Evolutionary conservation across 2,329 filamentous ascomycete species (phyloP).

Genomic region (Trichophyton benhamiae): DNA sequence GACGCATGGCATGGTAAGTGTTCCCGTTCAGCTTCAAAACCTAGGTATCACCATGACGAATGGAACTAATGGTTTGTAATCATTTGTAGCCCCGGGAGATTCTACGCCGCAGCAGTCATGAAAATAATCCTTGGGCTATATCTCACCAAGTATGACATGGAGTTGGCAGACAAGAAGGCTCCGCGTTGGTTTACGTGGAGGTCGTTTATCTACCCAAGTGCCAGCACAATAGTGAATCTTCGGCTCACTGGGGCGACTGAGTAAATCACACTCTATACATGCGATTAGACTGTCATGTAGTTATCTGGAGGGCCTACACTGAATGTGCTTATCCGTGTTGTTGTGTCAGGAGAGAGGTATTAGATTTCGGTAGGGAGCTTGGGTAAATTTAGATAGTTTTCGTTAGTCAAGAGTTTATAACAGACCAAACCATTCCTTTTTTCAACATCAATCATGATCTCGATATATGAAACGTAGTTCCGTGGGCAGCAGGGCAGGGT

Average conservation of each 20-base stretch:
- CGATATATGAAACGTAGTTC: no score
- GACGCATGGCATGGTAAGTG: not conserved
- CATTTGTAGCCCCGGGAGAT: not conserved
- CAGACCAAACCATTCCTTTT: no score
- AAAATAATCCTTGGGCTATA: not conserved
- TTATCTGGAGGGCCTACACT: no score
- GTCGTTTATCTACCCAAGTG: not conserved
- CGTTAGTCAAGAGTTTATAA: no score
- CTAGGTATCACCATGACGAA: not conserved
- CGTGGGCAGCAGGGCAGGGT: no score
- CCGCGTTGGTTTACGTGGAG: not conserved
- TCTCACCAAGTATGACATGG: not conserved
- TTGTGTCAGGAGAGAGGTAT: no score
- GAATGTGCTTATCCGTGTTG: no score
- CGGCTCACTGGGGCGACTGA: not conserved
- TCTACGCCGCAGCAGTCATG: not conserved
- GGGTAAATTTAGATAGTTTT: no score
- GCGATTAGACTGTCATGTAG: no score
- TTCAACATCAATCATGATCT: no score
- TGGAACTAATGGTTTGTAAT: not conserved
- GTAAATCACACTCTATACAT: no score
- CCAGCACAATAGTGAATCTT: not conserved
- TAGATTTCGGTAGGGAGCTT: no score
- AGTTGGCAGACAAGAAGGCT: not conserved
- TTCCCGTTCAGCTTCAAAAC: not conserved